Conservation (phyloP, 108 stramenopile genomes). For the Pinguiococcus pyrenoidosus region DNA sequence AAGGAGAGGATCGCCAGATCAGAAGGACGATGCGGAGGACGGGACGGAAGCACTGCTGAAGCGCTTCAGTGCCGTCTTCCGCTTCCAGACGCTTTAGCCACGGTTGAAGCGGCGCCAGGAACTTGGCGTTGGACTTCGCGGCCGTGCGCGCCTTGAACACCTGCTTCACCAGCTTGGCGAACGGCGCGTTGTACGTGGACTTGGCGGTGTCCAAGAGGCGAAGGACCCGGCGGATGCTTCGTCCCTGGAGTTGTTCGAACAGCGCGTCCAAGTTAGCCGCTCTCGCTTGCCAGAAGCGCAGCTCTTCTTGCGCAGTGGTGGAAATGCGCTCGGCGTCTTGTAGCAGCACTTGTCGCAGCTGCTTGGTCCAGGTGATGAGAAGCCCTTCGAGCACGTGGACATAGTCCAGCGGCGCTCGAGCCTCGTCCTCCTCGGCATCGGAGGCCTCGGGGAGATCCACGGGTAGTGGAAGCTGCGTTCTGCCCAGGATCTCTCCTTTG, state of each 20-base stretch:
- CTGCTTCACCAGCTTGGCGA: constrained; percentile 49
- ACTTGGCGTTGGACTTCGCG: constrained; percentile 7
- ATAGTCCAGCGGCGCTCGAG: constrained; percentile 1
- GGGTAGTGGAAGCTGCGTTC: constrained; percentile 26
- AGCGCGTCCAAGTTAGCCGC: constrained; percentile 32
- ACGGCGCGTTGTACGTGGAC: constrained; percentile 44
- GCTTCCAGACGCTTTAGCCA: constrained; percentile 34
- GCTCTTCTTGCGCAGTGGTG: constrained; percentile 38
- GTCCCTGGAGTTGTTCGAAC: constrained; percentile 40
- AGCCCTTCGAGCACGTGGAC: constrained; percentile 38
- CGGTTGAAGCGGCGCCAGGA: constrained; percentile 26
- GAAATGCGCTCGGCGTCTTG: constrained; percentile 29
- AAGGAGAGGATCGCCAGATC: constrained; percentile 25
- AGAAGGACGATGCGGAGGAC: constrained; percentile 24
- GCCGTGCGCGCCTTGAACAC: constrained; percentile 38
- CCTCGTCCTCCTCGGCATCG: not conserved
- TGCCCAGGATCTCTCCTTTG: constrained; percentile 21
- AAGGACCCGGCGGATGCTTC: constrained; percentile 24
- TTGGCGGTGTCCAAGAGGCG: constrained; percentile 25
- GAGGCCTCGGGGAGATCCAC: too few relatives aligned
- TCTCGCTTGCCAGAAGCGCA: constrained; percentile 38
- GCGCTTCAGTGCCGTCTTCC: not conserved
- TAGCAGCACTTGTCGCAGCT: constrained; percentile 35
- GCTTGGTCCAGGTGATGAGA: constrained; percentile 48
- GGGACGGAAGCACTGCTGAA: too few relatives aligned